Conservation (phyloP, 306 rosid genomes). For the Quercus agrifolia region DNA sequence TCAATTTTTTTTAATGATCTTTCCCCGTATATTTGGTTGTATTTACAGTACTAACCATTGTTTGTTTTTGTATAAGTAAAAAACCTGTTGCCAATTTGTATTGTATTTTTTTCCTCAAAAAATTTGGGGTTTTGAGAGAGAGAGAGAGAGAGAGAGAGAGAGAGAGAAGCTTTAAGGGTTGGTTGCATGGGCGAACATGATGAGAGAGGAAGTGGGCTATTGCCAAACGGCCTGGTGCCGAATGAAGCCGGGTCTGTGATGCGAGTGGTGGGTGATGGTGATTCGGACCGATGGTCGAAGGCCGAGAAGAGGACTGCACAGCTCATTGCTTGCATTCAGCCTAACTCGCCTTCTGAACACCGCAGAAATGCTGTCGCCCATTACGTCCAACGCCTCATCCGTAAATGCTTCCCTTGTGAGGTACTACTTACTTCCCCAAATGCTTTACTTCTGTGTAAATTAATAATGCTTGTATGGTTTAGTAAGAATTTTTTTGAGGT, state of each 20-base stretch:
- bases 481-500: background rate
- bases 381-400: constrained; percentile 75
- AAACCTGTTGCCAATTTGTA: too few species aligned
- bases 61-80: too few species aligned
- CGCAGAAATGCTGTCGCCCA: constrained; percentile 80
- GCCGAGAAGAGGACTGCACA: constrained; percentile 89
- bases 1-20: too few species aligned
- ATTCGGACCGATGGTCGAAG: constrained; percentile 71
- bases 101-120: too few species aligned
- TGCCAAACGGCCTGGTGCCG: constrained; percentile 89
- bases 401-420: constrained; percentile 88
- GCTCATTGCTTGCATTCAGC: constrained; percentile 94
- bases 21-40: too few species aligned
- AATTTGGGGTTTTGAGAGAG: too few species aligned
- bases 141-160: too few species aligned
- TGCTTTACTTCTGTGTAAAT: background rate
- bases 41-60: too few species aligned
- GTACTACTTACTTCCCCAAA: constrained; percentile 30
- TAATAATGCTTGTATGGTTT: background rate
- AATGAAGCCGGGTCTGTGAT: constrained; percentile 81
- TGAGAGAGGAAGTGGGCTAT: constrained; percentile 82
- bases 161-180: too few species aligned
- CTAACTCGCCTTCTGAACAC: constrained; percentile 77
- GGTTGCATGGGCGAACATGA: constrained; percentile 98
- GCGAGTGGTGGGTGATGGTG: constrained; percentile 46